phyloP scores from a whole-genome alignment of 2,329 filamentous ascomycete species.

The Neonectria neomacrospora region DNA sequence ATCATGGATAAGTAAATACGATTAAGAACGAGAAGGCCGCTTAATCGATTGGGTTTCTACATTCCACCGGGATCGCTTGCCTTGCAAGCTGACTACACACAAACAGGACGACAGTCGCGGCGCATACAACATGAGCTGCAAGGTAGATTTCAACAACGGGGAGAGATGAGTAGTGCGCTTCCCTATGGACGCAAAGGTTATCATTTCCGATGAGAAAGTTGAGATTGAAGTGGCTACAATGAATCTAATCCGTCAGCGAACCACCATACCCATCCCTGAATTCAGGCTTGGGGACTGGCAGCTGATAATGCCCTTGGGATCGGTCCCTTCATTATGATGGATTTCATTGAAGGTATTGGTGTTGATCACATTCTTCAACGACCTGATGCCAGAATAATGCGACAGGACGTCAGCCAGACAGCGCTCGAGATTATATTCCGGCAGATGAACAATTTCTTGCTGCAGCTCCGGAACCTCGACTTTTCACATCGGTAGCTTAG shows the following conservation, averaged over 20 bases:
- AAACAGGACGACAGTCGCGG: constrained; percentile 11
- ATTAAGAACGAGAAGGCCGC: background rate
- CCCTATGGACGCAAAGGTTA: constrained; percentile 6
- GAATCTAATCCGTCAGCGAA: constrained; percentile 42
- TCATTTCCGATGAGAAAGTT: constrained; percentile 46
- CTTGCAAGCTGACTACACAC: constrained; percentile 12
- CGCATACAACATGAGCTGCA: constrained; percentile 13
- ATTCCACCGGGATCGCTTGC: background rate
- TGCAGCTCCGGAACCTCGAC: constrained; percentile 13
- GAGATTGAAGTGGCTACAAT: constrained; percentile 42
- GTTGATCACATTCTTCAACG: constrained; percentile 7
- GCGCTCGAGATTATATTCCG: constrained; percentile 12
- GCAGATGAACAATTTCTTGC: constrained; percentile 8
- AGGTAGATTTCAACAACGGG: constrained; percentile 17
- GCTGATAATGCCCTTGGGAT: constrained; percentile 43
- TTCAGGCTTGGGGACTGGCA: constrained; percentile 42
- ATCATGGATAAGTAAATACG: constrained; percentile 11
- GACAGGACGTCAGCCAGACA: constrained; percentile 3
- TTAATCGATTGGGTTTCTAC: background rate
- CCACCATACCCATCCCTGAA: constrained; percentile 45
- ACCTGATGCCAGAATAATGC: constrained; percentile 18
- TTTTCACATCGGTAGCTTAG: constrained; percentile 13
- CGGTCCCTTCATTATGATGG: constrained; percentile 49
- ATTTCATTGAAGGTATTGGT: constrained; percentile 44
- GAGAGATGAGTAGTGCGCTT: background rate